These are phyloP conservation scores for Murraya koenigii DNA, from an alignment of 345 rosid species.

Conservation along the genomic window DNA sequence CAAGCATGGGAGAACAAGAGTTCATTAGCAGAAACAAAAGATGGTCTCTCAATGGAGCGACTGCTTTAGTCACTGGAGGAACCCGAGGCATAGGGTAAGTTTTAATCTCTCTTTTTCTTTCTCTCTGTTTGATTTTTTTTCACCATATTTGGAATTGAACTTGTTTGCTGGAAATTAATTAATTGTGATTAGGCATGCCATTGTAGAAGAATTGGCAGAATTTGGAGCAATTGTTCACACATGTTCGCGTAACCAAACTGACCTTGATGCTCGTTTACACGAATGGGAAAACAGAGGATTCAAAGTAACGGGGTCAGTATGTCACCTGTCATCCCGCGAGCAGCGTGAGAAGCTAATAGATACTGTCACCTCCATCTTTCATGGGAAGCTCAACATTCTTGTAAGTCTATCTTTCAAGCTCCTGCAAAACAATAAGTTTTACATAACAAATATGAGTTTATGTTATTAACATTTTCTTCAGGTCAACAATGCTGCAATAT, in stretches of 20 bases:
- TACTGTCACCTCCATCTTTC: conserved; percentile 37
- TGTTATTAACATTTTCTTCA: neutral
- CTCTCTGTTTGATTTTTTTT: neutral
- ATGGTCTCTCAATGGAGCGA: conserved; percentile 29
- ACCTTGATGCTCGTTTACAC: neutral
- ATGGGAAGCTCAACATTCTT: conserved; percentile 55
- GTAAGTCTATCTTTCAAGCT: conserved; percentile 25
- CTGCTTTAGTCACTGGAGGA: conserved; percentile 32
- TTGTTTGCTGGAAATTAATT: neutral
- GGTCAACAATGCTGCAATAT: conserved; percentile 1
- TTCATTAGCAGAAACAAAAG: neutral
- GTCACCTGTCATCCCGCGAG: conserved; percentile 29
- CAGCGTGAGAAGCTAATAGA: conserved; percentile 45
- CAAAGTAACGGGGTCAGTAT: conserved; percentile 46
- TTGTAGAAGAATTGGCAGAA: conserved; percentile 10
- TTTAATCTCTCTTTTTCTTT: neutral
- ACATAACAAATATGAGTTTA: neutral
- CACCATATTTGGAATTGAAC: neutral
- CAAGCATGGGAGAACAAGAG: conserved; percentile 6
- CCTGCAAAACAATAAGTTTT: neutral
- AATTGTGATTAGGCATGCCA: neutral
- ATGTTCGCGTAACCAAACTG: conserved; percentile 6
- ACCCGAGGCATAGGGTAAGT: conserved; percentile 23
- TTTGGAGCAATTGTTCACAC: conserved; percentile 11
- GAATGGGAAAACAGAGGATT: conserved; percentile 51